Evolutionary conservation across 2,329 filamentous ascomycete species (phyloP), one percentile per base, ranked within the genome.

Genomic region (Magnaporthiopsis poae): DNA sequence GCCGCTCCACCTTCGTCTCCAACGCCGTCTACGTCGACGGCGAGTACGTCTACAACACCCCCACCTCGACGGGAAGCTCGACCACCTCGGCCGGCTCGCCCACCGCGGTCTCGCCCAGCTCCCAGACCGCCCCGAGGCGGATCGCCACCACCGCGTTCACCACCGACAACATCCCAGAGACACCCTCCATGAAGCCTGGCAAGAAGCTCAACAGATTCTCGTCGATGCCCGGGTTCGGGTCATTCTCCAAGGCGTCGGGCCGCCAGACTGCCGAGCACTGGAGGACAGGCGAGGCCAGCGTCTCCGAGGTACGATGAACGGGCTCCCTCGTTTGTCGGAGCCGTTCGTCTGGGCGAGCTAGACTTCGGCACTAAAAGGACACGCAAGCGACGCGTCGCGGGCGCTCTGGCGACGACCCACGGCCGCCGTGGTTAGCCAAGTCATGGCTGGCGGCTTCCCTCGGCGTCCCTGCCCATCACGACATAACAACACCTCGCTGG

Each of bases 11-110:
- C 68, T 96, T 96, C 77, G 88, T 90, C 74, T 92, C 90, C 74
- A 92, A 91, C 73, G 94, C 92, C 36, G 85, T 91, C 76, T 98
- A 98, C 78, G 90, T 97, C 70, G 91, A 98, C 76, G 95, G 93
- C 78, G 94, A 97, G 81, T 97, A 97, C 80, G 83, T 96, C 77
- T 96, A 92, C 83, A 83, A 87, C 74, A 86, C 83, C 0, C 85
- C 86, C 69, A 83, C 78, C 77, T 80, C 80, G 65, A 87, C 84
- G 1, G 84, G 84, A 66, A 86, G 84, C 25, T 86, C 83, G 5
- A 77, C 80, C 63, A 81, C 80, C 71, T 76, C 77, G 61, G 69
- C 72, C 56, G 72, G 69, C 69, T 73, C 71, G 68, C 39, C 39
- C 5, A n/a, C 63, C 12, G 35, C n/a, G 12, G 75, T 68, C 76